These are phyloP conservation scores for Moesziomyces aphidis DNA, from an alignment of 1,284 basidiomycete genomes.

Conservation along the genomic window DNA sequence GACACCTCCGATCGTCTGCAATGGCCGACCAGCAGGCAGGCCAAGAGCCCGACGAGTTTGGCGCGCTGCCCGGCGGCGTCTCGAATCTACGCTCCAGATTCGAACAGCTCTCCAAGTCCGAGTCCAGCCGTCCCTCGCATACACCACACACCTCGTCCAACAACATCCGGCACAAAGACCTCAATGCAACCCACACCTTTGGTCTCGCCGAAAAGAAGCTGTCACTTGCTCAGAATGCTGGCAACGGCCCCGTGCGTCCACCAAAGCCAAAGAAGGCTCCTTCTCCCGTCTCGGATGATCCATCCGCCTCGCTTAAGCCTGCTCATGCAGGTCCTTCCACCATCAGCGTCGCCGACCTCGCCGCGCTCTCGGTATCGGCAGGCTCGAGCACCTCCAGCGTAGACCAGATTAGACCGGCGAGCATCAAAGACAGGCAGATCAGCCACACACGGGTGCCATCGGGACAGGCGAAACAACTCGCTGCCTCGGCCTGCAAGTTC, in stretches of 20 bases:
- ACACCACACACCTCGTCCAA: slow-evolving; percentile 6
- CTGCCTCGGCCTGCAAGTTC: slow-evolving; percentile 21
- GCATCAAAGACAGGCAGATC: slow-evolving; percentile 12
- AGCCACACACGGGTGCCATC: slow-evolving; percentile 13
- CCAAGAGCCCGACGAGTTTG: slow-evolving; percentile 46
- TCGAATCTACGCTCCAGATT: slow-evolving; percentile 47
- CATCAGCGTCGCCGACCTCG: slow-evolving; percentile 23
- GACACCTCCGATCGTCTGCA: not conserved
- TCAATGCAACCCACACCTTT: slow-evolving; percentile 35
- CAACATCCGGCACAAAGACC: slow-evolving; percentile 14
- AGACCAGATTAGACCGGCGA: slow-evolving; percentile 9
- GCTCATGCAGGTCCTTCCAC: slow-evolving; percentile 6
- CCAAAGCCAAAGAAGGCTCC: slow-evolving; percentile 18
- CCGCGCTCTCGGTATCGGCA: slow-evolving; percentile 4
- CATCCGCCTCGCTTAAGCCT: slow-evolving; percentile 1
- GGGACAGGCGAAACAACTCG: slow-evolving; percentile 4
- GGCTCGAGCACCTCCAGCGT: slow-evolving; percentile 26
- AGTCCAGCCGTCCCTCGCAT: slow-evolving; percentile 27
- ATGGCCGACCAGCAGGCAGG: slow-evolving; percentile 31
- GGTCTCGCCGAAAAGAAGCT: slow-evolving; percentile 43
- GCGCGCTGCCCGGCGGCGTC: slow-evolving; percentile 40
- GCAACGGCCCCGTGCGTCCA: not conserved
- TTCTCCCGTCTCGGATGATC: slow-evolving; percentile 7
- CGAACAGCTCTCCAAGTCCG: slow-evolving; percentile 50
- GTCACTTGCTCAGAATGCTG: slow-evolving; percentile 7